Percentiles rank a stretch among this genome's conserved stretches.
Evolutionary conservation across 768 basidiomycete species (phyloP).

Genomic region (Podaxis sp.): DNA sequence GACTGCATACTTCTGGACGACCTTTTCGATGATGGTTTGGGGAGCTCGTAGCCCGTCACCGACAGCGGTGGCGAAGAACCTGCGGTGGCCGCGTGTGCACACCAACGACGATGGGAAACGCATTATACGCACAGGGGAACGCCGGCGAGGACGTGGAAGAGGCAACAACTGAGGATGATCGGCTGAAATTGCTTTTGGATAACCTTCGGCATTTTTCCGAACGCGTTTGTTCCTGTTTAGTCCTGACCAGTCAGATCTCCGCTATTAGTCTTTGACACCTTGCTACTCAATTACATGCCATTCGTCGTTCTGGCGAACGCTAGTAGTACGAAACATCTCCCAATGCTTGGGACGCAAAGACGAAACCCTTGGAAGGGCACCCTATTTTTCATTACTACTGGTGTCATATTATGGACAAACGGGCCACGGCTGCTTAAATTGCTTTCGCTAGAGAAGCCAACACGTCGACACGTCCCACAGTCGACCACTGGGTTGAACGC

Average conservation of each 20-base stretch:
- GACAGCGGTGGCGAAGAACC: conserved; percentile 28
- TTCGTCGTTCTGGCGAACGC: too few species aligned
- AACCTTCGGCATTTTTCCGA: neutral
- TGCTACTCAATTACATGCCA: too few species aligned
- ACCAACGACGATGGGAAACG: conserved; percentile 1
- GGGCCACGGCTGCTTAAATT: too few species aligned
- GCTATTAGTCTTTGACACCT: neutral
- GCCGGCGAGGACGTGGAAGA: neutral
- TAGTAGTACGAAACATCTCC: too few species aligned
- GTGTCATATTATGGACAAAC: too few species aligned
- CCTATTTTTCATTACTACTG: too few species aligned
- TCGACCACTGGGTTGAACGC: too few species aligned
- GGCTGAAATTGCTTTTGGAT: neutral
- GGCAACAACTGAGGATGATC: neutral
- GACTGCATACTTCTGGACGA: conserved; percentile 97
- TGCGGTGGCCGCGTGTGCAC: conserved; percentile 13
- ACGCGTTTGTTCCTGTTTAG: neutral
- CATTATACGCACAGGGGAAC: neutral
- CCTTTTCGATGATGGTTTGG: conserved; percentile 95
- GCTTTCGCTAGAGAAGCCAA: too few species aligned
- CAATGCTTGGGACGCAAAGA: too few species aligned
- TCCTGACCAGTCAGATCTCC: neutral
- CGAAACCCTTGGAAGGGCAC: too few species aligned
- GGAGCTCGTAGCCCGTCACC: conserved; percentile 35
- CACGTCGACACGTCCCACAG: too few species aligned